Conservation (phyloP, 805 yeast genomes). For the Ogataea corticis region DNA sequence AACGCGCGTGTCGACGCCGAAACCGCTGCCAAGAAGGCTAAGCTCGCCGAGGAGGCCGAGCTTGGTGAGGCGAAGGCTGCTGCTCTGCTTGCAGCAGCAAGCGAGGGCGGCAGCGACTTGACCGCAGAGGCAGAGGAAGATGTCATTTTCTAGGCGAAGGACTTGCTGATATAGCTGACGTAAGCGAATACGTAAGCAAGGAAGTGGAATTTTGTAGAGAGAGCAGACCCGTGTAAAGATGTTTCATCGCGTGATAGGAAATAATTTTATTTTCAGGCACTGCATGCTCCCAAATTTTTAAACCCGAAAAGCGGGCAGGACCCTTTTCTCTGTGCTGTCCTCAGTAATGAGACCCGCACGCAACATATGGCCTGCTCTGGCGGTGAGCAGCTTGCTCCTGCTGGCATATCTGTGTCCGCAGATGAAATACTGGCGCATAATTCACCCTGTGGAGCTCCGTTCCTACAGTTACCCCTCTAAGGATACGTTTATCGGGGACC, state of each 20-base stretch:
- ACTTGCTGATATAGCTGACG: too few relatives aligned
- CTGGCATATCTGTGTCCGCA: neutral
- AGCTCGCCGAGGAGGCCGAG: slow-evolving; percentile 21
- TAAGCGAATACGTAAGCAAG: too few relatives aligned
- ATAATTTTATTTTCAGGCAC: neutral
- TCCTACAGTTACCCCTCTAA: slow-evolving; percentile 8
- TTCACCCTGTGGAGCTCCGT: slow-evolving; percentile 4
- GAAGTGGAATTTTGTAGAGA: too few relatives aligned
- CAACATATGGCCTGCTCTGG: neutral
- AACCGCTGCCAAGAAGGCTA: slow-evolving; percentile 35
- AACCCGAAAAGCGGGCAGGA: neutral
- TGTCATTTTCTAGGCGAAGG: slow-evolving; percentile 28
- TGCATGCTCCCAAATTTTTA: neutral
- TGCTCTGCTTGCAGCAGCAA: slow-evolving; percentile 17
- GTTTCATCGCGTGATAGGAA: neutral
- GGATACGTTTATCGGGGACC: neutral
- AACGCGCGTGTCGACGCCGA: slow-evolving; percentile 65
- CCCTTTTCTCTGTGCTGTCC: neutral
- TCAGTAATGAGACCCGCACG: neutral
- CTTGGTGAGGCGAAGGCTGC: slow-evolving; percentile 24
- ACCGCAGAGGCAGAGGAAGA: slow-evolving; percentile 39
- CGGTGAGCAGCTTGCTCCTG: neutral
- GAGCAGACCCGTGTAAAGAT: too few relatives aligned
- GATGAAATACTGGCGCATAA: neutral
- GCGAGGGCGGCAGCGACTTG: slow-evolving; percentile 22